Base-by-base conservation (phyloP, 345 rosid species). In the Populus davidiana region DNA sequence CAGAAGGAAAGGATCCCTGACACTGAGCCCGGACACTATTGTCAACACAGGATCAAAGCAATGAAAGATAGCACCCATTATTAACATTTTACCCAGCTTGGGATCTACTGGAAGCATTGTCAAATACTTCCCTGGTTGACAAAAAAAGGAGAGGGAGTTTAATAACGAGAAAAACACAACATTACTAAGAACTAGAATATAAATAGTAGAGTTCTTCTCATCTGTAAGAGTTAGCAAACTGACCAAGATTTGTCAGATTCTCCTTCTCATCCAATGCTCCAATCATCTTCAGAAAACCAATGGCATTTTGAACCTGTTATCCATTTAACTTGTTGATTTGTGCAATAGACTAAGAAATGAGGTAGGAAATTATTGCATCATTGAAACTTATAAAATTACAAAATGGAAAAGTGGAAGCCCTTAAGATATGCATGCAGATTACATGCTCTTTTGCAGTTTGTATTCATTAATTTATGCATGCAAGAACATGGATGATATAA, bases 81-180 rank as follows among this genome's bases (percentile, higher is more conserved):
- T 84, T 50, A 96, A 93, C 99, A 96, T 93, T 87, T 96, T 96
- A 85, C 99, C 99, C 35, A 96, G 91, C 90, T 96, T 96, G 54
- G 99, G 99, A 89, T 96, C 99, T 66, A 96, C 99, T 1, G 99
- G 99, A 69, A 96, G 97, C 83, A 90, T 87, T 6, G 98, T 90
- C 79, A 96, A 87, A 80, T 83, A 88, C 76, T 88, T 92, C 73
- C 99, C 99, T 96, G 86, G 59, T 75, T 50, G 70, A 71, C 63
- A 77, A 38, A 64, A 61, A 14, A 64, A 54, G 36, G n/a, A 36
- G 35, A 73, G 4, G 47, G 23, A 27, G 47, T 56, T 72, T 73
- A 49, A 41, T 25, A 41, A 65, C 27, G 52, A n/a, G n/a, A 65
- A 67, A 44, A 67, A 44, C 78, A 81, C 27, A 75, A 73, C 31